These are phyloP conservation scores for Leishmania arabica DNA, from an alignment of 208 protist genomes.

Conservation along the genomic window DNA sequence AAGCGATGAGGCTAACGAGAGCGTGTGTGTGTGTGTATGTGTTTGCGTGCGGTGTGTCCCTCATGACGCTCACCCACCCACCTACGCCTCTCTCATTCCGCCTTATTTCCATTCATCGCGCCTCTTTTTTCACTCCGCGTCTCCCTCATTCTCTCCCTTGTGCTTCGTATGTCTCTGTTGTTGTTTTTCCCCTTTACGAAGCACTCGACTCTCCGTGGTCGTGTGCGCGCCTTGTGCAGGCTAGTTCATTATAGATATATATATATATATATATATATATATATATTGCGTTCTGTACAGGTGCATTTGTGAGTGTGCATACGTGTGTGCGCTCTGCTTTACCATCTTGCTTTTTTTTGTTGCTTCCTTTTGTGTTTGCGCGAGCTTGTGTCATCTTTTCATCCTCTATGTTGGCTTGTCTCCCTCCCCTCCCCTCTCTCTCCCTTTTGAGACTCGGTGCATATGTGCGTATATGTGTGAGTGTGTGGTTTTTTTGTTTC, in stretches of 20 bases:
- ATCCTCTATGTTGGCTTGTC: not conserved
- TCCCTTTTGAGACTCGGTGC: not conserved
- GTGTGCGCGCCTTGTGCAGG: not conserved
- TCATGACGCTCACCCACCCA: not conserved
- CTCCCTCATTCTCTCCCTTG: not conserved
- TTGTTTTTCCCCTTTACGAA: not conserved
- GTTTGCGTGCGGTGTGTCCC: not conserved
- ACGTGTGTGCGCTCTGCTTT: not conserved
- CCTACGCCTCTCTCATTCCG: not conserved
- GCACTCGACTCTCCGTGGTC: not conserved
- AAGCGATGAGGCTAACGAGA: not conserved
- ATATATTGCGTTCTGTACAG: not conserved
- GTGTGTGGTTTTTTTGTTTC: not conserved
- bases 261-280: not conserved
- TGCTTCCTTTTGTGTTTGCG: too few species aligned
- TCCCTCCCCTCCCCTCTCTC: not conserved
- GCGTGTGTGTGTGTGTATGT: not conserved
- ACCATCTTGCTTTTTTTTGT: not conserved
- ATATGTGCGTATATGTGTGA: not conserved
- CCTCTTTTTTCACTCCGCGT: not conserved
- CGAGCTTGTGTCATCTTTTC: too few species aligned
- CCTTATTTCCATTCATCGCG: not conserved
- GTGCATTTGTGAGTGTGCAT: not conserved
- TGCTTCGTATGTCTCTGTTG: not conserved
- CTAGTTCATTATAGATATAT: not conserved